Base-by-base conservation (phyloP, 1,284 basidiomycete species). In the Acaromyces ingoldii region DNA sequence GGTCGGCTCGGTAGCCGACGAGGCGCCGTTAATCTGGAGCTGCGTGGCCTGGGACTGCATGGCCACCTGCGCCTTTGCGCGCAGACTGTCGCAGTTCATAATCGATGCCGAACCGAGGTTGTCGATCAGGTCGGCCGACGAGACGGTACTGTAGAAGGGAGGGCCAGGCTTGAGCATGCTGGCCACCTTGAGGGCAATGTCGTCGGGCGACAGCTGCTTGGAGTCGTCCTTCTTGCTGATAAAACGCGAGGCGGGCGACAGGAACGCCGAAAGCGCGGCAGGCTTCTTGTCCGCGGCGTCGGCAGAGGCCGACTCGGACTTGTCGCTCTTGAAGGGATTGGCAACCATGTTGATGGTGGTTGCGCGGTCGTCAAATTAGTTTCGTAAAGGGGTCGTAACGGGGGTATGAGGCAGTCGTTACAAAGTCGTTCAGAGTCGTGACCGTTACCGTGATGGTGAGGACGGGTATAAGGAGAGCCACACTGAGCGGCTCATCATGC, bases 151-250 rank as follows among this genome's bases (percentile, higher is more conserved):
- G 51, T 64, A 70, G 48, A 70, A 70, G 1, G 67, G 67, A 10
- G 65, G 65, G 26, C 67, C 67, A 1, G 67, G 67, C 21, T 59
- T 57, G 48, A 70, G 62, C 55, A 70, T 60, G 11, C 55, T 57
- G 7, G 67, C 67, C 49, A 70, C 58, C 62, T 70, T 69, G 22
- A 60, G 53, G 1, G 63, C 64, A 4, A 66, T 57, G 43, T 66
- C 60, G 11, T 63, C 60, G 1, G 63, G 63, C 2, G 61, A 57
- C 17, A 66, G 39, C 41, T 63, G 58, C 39, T 55, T 58, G 2
- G n/a, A n/a, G n/a, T 53, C 51, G 6, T 51, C 4, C 22, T 42
- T 48, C 21, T 19, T n/a, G 45, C 26, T 48, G 36, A 34, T 9
- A 51, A 65, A 58, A 26, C 63, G 61, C 30, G 64, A 66, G 29